Evolutionary conservation across 2,329 filamentous ascomycete genomes (phyloP).

Genomic region (Sarocladiaceae sp.): DNA sequence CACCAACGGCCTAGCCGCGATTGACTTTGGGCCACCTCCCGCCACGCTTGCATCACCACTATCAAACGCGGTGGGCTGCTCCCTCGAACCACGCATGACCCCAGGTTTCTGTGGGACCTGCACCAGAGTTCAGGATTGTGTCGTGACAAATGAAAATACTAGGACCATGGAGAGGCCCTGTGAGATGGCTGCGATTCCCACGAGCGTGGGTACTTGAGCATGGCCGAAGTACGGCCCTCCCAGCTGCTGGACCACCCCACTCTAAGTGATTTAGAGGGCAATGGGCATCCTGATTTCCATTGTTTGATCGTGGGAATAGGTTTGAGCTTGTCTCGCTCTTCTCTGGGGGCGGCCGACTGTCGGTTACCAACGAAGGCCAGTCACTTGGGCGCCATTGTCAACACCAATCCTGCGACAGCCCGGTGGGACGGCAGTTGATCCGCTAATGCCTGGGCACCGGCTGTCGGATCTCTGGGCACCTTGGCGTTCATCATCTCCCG

Average conservation of each 20-base stretch:
- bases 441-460: conserved; percentile 8
- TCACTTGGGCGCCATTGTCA: neutral
- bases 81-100: neutral
- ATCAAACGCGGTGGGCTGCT: neutral
- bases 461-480: conserved; percentile 2
- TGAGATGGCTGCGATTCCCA: too few relatives aligned
- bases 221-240: too few relatives aligned
- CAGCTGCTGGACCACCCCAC: too few relatives aligned
- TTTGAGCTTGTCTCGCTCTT: too few relatives aligned
- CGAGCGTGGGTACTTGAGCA: too few relatives aligned
- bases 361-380: too few relatives aligned
- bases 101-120: conserved; percentile 2
- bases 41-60: conserved; percentile 8
- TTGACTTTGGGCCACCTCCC: conserved; percentile 1
- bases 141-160: conserved; percentile 1
- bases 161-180: too few relatives aligned
- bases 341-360: too few relatives aligned
- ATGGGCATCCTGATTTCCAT: too few relatives aligned
- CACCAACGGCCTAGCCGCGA: neutral
- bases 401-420: neutral
- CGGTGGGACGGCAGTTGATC: conserved; percentile 4
- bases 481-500: conserved; percentile 1
- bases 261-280: too few relatives aligned
- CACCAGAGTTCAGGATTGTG: neutral
- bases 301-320: too few relatives aligned